Percentiles rank a stretch among this genome's conserved stretches.
Evolutionary conservation across 768 basidiomycete species (phyloP).

Genomic region (Cyathus striatus): DNA sequence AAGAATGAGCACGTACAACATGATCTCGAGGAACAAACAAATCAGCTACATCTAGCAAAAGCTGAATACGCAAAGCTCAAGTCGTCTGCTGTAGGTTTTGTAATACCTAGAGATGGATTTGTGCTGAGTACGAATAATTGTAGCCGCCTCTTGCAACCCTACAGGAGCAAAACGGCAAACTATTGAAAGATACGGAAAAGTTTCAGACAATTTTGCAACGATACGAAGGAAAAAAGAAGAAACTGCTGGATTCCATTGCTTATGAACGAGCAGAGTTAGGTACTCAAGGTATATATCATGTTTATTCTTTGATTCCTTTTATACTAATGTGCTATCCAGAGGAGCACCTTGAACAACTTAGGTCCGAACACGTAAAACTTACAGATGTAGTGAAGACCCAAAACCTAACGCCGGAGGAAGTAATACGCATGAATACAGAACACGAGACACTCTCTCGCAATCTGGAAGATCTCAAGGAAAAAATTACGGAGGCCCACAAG

Average conservation of each 20-base stretch:
- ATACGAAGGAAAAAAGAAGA: slow-evolving; percentile 65
- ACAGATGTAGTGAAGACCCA: slow-evolving; percentile 72
- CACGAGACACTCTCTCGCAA: slow-evolving; percentile 72
- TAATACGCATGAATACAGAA: slow-evolving; percentile 85
- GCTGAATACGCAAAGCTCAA: slow-evolving; percentile 53
- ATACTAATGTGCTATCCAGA: slow-evolving; percentile 18
- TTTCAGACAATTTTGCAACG: slow-evolving; percentile 71
- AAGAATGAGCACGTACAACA: slow-evolving; percentile 65
- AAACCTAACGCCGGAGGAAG: slow-evolving; percentile 89
- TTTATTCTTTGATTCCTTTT: neutral
- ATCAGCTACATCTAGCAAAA: slow-evolving; percentile 39
- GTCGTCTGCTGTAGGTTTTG: slow-evolving; percentile 48
- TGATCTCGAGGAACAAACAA: slow-evolving; percentile 57
- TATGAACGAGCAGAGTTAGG: slow-evolving; percentile 62
- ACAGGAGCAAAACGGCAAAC: slow-evolving; percentile 53
- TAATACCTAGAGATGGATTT: neutral
- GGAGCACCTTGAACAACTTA: slow-evolving; percentile 61
- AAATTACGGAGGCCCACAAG: slow-evolving; percentile 70
- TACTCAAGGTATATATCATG: slow-evolving; percentile 37
- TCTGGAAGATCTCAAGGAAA: slow-evolving; percentile 72
- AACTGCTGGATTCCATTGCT: slow-evolving; percentile 60
- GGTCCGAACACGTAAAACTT: slow-evolving; percentile 59
- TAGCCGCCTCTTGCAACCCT: slow-evolving; percentile 64
- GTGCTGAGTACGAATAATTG: slow-evolving; percentile 1
- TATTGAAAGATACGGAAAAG: slow-evolving; percentile 73